Base-by-base conservation (phyloP, 169 alveolate species). In the Eimeria tenella region DNA sequence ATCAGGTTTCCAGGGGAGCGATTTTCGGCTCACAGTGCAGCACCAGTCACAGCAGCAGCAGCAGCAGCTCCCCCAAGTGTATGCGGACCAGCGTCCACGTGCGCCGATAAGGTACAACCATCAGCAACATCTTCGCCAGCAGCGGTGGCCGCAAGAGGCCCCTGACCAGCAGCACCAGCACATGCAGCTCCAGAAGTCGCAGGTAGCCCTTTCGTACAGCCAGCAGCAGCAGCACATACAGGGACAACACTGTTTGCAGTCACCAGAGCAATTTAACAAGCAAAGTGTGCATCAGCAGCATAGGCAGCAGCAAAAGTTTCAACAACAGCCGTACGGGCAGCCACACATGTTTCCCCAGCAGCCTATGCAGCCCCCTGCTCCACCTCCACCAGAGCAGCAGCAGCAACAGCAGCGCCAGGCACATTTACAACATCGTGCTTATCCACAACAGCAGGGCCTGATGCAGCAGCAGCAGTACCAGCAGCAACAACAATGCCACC, bases 151-250 rank as follows among this genome's bases (percentile, higher is more conserved):
- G 84, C 84, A 74, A 10, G 21, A 79, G 73, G 53, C 15, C 17
- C 68, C 65, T 11, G 73, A 17, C 62, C 86, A 75, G 25, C 86
- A 49, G 4, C 91, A 42, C 79, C 91, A 60, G 91, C 79, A 15
- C 63, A 56, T 21, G 79, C 91, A 23, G 62, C 23, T 23, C 49
- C 63, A 71, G 68, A 58, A 23, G 91, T 77, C 8, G 91, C 53
- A 31, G 91, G 42, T 31, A 21, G 53, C 81, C 50, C n/a, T 70
- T 4, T 25, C 81, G 5, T n/a, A 17, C 42, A 31, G 42, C n/a
- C 55, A 74, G 84, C 58, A 74, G 84, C 58, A 74, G 21, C 58
- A 11, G 19, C n/a, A 11, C 25, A 10, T 5, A 21, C 58, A 31
- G 62, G 21, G 21, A 58, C 58, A 49, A 58, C 58, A 74, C 23